A percentile compares a stretch with the other conserved stretches of the same genome.
These are phyloP conservation scores for Acanthamoeba royreba DNA, from an alignment of 208 protist genomes.

Conservation along the genomic window DNA sequence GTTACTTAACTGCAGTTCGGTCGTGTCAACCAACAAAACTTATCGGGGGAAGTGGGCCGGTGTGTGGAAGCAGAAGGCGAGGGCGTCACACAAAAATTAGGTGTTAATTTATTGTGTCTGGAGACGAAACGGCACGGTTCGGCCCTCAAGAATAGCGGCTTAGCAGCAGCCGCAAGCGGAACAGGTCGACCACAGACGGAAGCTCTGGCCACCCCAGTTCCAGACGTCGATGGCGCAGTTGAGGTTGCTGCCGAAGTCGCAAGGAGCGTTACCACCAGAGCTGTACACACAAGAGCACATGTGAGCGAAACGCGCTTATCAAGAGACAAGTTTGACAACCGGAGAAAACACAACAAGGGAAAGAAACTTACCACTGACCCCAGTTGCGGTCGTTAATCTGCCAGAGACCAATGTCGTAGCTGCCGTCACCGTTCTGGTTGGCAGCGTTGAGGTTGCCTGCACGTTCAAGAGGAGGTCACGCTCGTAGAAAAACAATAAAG, in stretches of 20 bases:
- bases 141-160: too few species aligned
- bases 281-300: neutral
- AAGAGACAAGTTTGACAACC: neutral
- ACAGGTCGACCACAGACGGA: neutral
- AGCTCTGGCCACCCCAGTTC: conserved; percentile 39
- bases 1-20: too few species aligned
- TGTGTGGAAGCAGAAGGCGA: too few species aligned
- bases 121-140: too few species aligned
- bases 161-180: neutral
- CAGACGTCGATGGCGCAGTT: conserved; percentile 53
- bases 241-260: conserved; percentile 37
- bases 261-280: neutral
- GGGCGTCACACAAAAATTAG: too few species aligned
- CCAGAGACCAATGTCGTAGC: conserved; percentile 55
- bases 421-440: conserved; percentile 47
- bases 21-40: too few species aligned
- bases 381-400: conserved; percentile 53
- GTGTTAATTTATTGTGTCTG: too few species aligned
- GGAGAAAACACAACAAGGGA: neutral
- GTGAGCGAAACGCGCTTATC: neutral
- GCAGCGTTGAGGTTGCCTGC: neutral
- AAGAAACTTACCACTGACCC: conserved; percentile 15
- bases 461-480: neutral
- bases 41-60: too few species aligned
- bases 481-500: neutral